Evolutionary conservation across 768 basidiomycete species (phyloP).

Genomic region (Leccinum uliginosum): DNA sequence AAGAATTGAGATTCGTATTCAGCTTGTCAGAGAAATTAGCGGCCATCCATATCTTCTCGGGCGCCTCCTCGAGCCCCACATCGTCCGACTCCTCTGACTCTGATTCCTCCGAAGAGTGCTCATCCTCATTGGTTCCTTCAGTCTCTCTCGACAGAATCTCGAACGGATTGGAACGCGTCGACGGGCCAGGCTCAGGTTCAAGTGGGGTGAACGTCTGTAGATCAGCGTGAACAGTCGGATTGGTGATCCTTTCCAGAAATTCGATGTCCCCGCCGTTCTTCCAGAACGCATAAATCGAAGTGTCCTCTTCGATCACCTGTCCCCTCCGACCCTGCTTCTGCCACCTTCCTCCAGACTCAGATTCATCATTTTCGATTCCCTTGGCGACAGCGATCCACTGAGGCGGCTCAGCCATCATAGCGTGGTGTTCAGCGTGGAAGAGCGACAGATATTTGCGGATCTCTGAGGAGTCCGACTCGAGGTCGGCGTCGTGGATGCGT

Average conservation of each 20-base stretch:
- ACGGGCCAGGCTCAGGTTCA: slow-evolving; percentile 4
- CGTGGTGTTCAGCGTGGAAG: slow-evolving; percentile 47
- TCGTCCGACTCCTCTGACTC: slow-evolving; percentile 10
- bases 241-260: slow-evolving; percentile 34
- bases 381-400: slow-evolving; percentile 39
- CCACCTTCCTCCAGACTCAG: slow-evolving; percentile 31
- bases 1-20: background rate
- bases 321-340: slow-evolving; percentile 28
- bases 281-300: slow-evolving; percentile 51
- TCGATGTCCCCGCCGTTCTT: slow-evolving; percentile 40
- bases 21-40: background rate
- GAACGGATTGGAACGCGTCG: slow-evolving; percentile 15
- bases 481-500: slow-evolving; percentile 31
- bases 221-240: background rate
- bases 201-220: background rate
- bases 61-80: background rate
- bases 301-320: slow-evolving; percentile 17
- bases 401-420: slow-evolving; percentile 41
- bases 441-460: slow-evolving; percentile 40
- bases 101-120: background rate
- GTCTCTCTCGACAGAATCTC: slow-evolving; percentile 5
- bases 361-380: slow-evolving; percentile 12
- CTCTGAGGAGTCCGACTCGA: slow-evolving; percentile 33
- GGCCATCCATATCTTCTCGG: slow-evolving; percentile 32
- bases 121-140: background rate